phyloP scores from a whole-genome alignment of 129 eudicot species.

The Apium graveolens region DNA sequence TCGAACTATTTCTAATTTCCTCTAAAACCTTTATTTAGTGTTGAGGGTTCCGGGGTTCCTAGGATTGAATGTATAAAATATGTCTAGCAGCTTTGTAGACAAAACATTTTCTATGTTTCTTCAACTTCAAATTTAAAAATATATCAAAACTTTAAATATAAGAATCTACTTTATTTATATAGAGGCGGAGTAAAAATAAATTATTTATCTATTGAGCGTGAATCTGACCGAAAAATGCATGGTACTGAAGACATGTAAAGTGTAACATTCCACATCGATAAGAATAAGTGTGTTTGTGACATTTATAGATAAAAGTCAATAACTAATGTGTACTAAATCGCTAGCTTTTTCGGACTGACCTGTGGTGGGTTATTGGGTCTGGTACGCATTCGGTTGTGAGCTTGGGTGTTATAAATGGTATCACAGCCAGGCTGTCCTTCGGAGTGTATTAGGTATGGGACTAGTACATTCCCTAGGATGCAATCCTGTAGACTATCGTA shows the following conservation, averaged over 20 bases:
- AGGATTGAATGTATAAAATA: neutral
- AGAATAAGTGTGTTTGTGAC: no score
- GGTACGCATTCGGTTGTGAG: no score
- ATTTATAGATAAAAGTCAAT: no score
- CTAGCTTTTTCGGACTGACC: no score
- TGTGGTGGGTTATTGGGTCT: no score
- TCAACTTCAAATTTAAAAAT: neutral
- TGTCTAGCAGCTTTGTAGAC: neutral
- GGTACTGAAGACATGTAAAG: neutral
- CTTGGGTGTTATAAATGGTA: no score
- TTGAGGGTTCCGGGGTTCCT: neutral
- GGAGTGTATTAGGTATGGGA: no score
- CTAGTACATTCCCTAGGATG: no score
- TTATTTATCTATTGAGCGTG: neutral
- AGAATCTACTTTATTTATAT: neutral
- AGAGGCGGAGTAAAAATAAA: neutral
- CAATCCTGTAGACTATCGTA: no score
- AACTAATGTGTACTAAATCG: no score
- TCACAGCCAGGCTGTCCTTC: no score
- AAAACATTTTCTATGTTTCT: neutral
- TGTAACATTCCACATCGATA: no score
- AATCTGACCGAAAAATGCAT: neutral
- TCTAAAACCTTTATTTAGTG: neutral
- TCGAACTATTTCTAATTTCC: neutral
- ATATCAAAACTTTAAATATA: neutral